A percentile compares a stretch with the other conserved stretches of the same genome.
Conservation (phyloP, 1,139 yeast species). For the Zygosaccharomyces sapae region DNA sequence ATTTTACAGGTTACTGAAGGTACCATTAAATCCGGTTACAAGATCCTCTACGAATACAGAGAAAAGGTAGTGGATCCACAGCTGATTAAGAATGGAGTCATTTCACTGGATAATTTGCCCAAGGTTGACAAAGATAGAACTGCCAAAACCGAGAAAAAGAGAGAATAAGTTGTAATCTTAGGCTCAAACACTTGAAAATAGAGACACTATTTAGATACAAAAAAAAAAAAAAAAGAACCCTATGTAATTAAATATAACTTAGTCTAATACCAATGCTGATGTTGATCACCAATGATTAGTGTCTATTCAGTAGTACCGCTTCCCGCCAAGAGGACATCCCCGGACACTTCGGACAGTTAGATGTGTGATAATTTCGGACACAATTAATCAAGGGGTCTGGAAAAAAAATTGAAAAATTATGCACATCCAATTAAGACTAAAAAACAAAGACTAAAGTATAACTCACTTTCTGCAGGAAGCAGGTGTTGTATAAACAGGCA, state of each 20-base stretch:
- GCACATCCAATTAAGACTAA: not conserved
- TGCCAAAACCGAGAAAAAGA: slow-evolving; percentile 2
- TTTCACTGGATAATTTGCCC: slow-evolving; percentile 59
- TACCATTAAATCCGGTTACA: slow-evolving; percentile 89
- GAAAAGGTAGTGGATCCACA: slow-evolving; percentile 74
- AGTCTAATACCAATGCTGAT: not conserved
- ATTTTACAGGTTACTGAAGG: slow-evolving; percentile 98
- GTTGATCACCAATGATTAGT: not conserved
- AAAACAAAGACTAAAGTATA: not conserved
- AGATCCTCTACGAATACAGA: slow-evolving; percentile 68
- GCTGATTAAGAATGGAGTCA: slow-evolving; percentile 72
- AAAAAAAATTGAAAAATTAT: not conserved
- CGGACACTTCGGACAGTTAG: not conserved
- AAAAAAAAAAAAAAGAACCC: not conserved
- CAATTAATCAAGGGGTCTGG: slow-evolving; percentile 2
- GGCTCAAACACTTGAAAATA: too few species aligned
- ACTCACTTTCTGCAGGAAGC: not conserved
- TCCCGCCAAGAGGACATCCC: not conserved
- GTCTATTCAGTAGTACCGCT: not conserved
- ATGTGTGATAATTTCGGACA: not conserved
- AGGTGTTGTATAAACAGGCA: not conserved
- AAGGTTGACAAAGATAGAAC: slow-evolving; percentile 37
- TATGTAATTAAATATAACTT: not conserved
- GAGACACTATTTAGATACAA: too few species aligned
- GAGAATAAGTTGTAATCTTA: not conserved